A percentile compares a stretch with the other conserved stretches of the same genome.
Conservation (phyloP, 2,329 filamentous ascomycete species). For the Fusarium virguliforme region DNA sequence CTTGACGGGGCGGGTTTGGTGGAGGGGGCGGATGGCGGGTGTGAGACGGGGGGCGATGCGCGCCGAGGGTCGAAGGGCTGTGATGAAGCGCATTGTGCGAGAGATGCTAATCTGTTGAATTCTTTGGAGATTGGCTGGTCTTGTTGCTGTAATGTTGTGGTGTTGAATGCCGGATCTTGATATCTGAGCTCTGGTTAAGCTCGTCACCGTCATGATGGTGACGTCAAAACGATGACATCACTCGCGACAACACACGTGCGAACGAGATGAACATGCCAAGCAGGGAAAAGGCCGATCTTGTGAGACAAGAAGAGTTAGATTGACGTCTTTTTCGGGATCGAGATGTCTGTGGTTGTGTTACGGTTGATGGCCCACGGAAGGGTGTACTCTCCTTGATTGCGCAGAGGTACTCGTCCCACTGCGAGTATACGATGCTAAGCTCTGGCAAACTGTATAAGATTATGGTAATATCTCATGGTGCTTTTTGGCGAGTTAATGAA, state of each 20-base stretch:
- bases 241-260: constrained; percentile 1
- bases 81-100: constrained; percentile 34
- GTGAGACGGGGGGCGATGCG: constrained; percentile 31
- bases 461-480: too few species aligned
- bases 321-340: not conserved
- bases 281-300: not conserved
- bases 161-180: constrained; percentile 10
- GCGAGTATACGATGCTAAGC: too few species aligned
- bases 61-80: constrained; percentile 20
- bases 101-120: not conserved
- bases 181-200: constrained; percentile 22
- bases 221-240: constrained; percentile 49
- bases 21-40: constrained; percentile 25
- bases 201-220: constrained; percentile 25
- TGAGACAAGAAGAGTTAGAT: not conserved
- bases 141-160: not conserved
- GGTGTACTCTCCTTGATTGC: too few species aligned
- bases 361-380: not conserved
- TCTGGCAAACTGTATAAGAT: too few species aligned
- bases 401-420: too few species aligned
- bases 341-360: not conserved
- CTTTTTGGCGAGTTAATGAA: too few species aligned
- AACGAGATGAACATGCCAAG: constrained; percentile 16
- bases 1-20: constrained; percentile 23
- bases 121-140: not conserved